Conservation (phyloP, 164 flowering plant genomes). For the Santalum album region DNA sequence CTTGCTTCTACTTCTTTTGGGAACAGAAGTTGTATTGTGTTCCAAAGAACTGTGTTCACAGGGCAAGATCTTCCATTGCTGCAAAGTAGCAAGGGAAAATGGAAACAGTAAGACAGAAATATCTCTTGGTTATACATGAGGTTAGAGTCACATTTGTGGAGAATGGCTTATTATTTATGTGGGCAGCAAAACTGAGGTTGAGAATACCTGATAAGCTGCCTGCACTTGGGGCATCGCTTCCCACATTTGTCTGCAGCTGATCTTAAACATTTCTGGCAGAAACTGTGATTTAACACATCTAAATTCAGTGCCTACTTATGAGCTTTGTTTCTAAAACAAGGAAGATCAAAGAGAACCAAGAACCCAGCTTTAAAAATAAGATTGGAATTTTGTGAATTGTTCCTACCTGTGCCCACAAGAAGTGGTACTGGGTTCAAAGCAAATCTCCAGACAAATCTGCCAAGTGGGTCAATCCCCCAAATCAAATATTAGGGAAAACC, state of each 20-base stretch:
- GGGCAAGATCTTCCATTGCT: constrained; percentile 85
- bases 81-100: too few species aligned
- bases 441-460: constrained; percentile 90
- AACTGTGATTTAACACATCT: constrained; percentile 29
- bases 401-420: constrained; percentile 92
- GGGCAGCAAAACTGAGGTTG: neutral
- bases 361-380: neutral
- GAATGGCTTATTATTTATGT: too few species aligned
- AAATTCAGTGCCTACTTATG: constrained; percentile 4
- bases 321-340: neutral
- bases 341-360: neutral
- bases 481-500: constrained; percentile 4
- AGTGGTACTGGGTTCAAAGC: constrained; percentile 91
- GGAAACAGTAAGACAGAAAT: neutral
- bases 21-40: constrained; percentile 88
- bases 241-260: constrained; percentile 91
- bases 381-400: neutral
- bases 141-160: too few species aligned
- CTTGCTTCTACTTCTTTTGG: constrained; percentile 73
- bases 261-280: constrained; percentile 73
- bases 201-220: constrained; percentile 70
- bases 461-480: constrained; percentile 3
- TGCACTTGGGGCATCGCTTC: constrained; percentile 79
- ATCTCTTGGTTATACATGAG: too few species aligned
- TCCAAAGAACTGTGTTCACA: constrained; percentile 92